Percentiles rank a stretch among this genome's conserved stretches.
phyloP scores from a whole-genome alignment of 2,329 filamentous ascomycete species.

The Dactylella cylindrospora region DNA sequence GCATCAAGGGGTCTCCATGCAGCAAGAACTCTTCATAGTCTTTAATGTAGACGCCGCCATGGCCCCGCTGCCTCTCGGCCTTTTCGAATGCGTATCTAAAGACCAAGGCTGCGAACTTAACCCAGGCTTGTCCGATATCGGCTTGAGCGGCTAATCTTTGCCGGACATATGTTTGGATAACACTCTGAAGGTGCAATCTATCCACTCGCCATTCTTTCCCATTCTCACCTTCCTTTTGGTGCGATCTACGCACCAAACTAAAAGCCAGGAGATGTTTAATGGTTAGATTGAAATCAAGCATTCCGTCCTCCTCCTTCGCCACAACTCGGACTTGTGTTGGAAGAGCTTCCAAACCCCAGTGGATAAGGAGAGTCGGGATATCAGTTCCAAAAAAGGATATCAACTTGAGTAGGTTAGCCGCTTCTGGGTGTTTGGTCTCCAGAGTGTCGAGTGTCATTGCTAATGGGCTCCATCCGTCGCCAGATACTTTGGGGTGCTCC shows the following conservation, averaged over 20 bases:
- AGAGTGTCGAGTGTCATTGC: conserved; percentile 57
- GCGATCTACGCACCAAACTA: conserved; percentile 46
- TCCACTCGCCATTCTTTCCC: conserved; percentile 47
- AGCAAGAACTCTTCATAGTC: conserved; percentile 39
- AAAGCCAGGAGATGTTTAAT: conserved; percentile 48
- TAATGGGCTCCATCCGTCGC: conserved; percentile 55
- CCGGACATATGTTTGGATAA: conserved; percentile 45
- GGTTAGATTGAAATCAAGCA: conserved; percentile 47
- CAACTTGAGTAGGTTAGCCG: conserved; percentile 66
- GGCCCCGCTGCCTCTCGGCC: conserved; percentile 32
- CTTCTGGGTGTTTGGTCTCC: conserved; percentile 55
- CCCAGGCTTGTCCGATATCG: conserved; percentile 36
- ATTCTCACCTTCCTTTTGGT: conserved; percentile 42
- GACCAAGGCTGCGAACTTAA: conserved; percentile 33
- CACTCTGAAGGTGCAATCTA: conserved; percentile 47
- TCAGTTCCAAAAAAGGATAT: conserved; percentile 67
- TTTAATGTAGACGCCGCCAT: conserved; percentile 27
- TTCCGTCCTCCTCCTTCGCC: conserved; percentile 46
- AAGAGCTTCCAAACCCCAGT: conserved; percentile 45
- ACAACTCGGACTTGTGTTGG: conserved; percentile 40
- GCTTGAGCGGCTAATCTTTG: conserved; percentile 20
- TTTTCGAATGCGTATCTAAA: conserved; percentile 37
- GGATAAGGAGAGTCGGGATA: conserved; percentile 66
- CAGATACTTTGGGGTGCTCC: conserved; percentile 58
- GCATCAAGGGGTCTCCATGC: conserved; percentile 30